These are phyloP conservation scores for Carallia brachiata DNA, from an alignment of 345 rosid species.

Conservation along the genomic window DNA sequence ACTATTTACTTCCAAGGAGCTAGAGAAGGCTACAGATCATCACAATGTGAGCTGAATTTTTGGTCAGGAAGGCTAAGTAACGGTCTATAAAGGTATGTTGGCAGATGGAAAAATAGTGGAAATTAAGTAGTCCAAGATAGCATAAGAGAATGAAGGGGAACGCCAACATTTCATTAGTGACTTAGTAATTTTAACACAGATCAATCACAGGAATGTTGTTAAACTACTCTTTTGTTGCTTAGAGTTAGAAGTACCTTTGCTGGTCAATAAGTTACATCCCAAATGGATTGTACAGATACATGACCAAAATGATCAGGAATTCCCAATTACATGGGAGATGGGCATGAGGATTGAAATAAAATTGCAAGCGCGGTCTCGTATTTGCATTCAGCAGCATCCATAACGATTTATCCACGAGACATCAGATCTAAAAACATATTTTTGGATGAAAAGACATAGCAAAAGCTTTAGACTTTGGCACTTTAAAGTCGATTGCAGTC, in stretches of 20 bases:
- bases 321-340: background rate
- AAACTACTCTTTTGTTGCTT: background rate
- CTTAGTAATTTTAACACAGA: background rate
- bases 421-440: background rate
- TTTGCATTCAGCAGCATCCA: background rate
- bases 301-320: background rate
- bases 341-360: background rate
- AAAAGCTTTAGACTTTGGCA: background rate
- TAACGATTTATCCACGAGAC: background rate
- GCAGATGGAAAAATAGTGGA: background rate
- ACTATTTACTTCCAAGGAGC: background rate
- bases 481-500: background rate
- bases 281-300: background rate
- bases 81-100: background rate
- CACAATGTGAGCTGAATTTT: background rate
- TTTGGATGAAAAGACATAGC: conserved; percentile 4
- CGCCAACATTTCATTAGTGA: background rate
- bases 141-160: background rate
- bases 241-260: background rate
- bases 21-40: background rate
- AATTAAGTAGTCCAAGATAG: background rate
- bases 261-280: background rate
- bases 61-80: too few relatives aligned
- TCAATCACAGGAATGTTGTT: background rate
- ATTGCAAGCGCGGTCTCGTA: background rate